phyloP scores from a whole-genome alignment of 306 rosid species.

The Vigna trinervia region DNA sequence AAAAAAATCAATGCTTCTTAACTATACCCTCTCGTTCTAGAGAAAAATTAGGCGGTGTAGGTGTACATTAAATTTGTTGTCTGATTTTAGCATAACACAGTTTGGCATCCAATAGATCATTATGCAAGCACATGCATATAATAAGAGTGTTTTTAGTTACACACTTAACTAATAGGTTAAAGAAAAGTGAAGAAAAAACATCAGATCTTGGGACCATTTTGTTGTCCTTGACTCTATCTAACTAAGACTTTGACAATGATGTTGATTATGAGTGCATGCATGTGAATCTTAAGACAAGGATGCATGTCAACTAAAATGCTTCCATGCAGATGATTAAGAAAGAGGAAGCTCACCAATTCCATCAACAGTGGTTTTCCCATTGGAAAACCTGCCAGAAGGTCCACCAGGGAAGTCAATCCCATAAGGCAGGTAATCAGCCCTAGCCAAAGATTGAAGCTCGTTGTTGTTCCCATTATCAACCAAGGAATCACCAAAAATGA shows the following conservation, averaged over 20 bases:
- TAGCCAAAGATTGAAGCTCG: constrained; percentile 51
- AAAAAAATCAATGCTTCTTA: constrained; percentile 3
- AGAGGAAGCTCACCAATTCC: constrained; percentile 53
- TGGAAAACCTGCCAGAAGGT: constrained; percentile 67
- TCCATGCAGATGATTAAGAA: constrained; percentile 16
- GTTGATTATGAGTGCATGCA: constrained; percentile 33
- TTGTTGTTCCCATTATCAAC: constrained; percentile 76
- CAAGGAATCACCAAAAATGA: constrained; percentile 74
- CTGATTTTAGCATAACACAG: constrained; percentile 15
- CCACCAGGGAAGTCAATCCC: constrained; percentile 72
- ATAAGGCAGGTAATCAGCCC: constrained; percentile 64
- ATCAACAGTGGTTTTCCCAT: constrained; percentile 67
- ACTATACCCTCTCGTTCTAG: constrained; percentile 1
- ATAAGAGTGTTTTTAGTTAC: constrained; percentile 3
- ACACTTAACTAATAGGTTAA: neutral
- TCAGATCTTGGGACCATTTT: neutral
- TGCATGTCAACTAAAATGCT: neutral
- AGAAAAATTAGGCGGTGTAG: neutral
- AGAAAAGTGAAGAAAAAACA: neutral
- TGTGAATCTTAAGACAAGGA: constrained; percentile 5
- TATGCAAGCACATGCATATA: constrained; percentile 18
- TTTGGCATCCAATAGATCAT: neutral
- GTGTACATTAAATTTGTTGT: neutral
- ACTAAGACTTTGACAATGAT: constrained; percentile 16
- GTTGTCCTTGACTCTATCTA: constrained; percentile 10